Percentiles rank a stretch among this genome's conserved stretches.
Evolutionary conservation across 495 filamentous ascomycete species (phyloP).

Genomic region (Penicillium parvum): DNA sequence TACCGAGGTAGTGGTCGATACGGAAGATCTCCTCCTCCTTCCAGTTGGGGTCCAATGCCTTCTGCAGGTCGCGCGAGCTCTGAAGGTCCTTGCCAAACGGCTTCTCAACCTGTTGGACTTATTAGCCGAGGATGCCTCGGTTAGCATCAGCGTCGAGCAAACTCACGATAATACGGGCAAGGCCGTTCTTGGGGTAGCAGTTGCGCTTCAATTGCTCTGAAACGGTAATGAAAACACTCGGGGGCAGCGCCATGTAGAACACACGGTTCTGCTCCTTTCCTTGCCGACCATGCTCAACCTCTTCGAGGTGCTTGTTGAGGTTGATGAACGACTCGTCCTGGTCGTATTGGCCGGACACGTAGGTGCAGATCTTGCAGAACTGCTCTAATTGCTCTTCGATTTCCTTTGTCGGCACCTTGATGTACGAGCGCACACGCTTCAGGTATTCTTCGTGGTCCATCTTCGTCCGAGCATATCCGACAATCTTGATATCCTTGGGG

Average conservation of each 20-base stretch:
- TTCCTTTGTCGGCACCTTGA: slow-evolving; percentile 98
- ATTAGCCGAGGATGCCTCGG: slow-evolving; percentile 6
- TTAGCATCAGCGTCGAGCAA: not conserved
- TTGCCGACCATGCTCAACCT: slow-evolving; percentile 70
- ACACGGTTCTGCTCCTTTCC: slow-evolving; percentile 77
- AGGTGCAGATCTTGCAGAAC: slow-evolving; percentile 84
- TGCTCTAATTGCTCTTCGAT: slow-evolving; percentile 90
- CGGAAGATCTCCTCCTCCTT: slow-evolving; percentile 99
- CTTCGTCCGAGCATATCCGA: slow-evolving; percentile 98
- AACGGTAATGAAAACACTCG: slow-evolving; percentile 96
- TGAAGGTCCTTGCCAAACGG: slow-evolving; percentile 96
- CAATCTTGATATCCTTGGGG: slow-evolving; percentile 92
- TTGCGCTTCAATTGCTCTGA: slow-evolving; percentile 95
- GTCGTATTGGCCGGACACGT: slow-evolving; percentile 96
- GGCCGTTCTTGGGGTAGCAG: slow-evolving; percentile 86
- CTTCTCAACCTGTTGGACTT: slow-evolving; percentile 79
- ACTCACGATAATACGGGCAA: slow-evolving; percentile 87
- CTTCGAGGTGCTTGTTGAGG: slow-evolving; percentile 83
- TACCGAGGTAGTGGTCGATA: slow-evolving; percentile 98
- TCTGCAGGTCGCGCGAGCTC: slow-evolving; percentile 92
- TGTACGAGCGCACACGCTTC: slow-evolving; percentile 91
- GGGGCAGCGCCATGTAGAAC: slow-evolving; percentile 99
- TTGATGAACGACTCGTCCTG: slow-evolving; percentile 90
- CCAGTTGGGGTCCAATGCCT: slow-evolving; percentile 95
- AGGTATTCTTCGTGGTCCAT: slow-evolving; percentile 98